phyloP scores from a whole-genome alignment of 2,329 filamentous ascomycete genomes.

The Alternaria alternata region DNA sequence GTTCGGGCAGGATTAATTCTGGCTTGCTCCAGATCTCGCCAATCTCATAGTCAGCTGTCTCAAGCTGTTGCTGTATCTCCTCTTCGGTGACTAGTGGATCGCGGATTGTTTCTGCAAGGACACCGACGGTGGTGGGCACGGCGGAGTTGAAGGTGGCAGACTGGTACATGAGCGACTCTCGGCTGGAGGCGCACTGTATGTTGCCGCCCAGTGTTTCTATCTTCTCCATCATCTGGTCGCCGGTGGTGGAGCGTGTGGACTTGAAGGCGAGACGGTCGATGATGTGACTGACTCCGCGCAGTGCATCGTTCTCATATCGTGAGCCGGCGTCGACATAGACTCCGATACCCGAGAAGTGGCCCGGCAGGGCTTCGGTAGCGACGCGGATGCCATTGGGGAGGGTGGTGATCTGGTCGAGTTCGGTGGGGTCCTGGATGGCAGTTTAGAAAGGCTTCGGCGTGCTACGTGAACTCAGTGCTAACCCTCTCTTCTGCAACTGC shows the following conservation, averaged over 20 bases:
- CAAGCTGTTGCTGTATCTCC: conserved; percentile 85
- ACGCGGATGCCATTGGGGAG: conserved; percentile 93
- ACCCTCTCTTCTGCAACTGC: conserved; percentile 49
- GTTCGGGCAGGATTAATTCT: conserved; percentile 91
- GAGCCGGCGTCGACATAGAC: conserved; percentile 97
- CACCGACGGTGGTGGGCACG: conserved; percentile 79
- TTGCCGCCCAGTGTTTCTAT: conserved; percentile 92
- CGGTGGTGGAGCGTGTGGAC: conserved; percentile 73
- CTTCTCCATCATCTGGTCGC: conserved; percentile 86
- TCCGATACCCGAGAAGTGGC: conserved; percentile 92
- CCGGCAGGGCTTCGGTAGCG: conserved; percentile 91
- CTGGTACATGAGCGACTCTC: conserved; percentile 98
- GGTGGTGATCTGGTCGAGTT: conserved; percentile 86
- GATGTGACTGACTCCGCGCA: conserved; percentile 93
- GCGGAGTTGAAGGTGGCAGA: conserved; percentile 96
- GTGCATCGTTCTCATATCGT: conserved; percentile 83
- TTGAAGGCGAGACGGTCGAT: conserved; percentile 97
- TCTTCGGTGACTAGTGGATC: conserved; percentile 84
- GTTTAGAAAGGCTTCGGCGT: conserved; percentile 14
- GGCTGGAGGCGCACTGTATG: conserved; percentile 93
- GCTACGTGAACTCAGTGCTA: conserved; percentile 10
- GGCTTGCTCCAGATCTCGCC: conserved; percentile 97
- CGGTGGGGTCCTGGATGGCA: conserved; percentile 73
- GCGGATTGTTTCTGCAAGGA: conserved; percentile 93
- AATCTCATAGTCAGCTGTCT: conserved; percentile 94